Conservation (phyloP, 257 asterid genomes). For the Solanum bukasovii region DNA sequence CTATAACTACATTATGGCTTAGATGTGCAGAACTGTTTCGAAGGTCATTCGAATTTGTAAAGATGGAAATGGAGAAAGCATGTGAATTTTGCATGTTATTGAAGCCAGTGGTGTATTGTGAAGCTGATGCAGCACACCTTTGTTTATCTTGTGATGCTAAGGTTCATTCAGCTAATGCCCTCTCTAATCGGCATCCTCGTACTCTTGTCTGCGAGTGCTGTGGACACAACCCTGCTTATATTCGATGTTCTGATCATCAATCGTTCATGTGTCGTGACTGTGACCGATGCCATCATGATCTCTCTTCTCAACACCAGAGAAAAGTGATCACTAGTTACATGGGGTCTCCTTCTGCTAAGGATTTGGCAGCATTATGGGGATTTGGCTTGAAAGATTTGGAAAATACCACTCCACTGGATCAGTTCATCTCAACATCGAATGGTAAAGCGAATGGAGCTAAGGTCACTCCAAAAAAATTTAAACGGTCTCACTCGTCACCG, state of each 20-base stretch:
- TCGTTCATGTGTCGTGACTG: slow-evolving; percentile 69
- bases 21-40: slow-evolving; percentile 7
- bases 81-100: slow-evolving; percentile 64
- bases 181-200: slow-evolving; percentile 65
- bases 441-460: neutral
- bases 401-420: neutral
- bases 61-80: slow-evolving; percentile 37
- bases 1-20: neutral
- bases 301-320: slow-evolving; percentile 38
- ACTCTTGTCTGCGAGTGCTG: slow-evolving; percentile 63
- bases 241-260: slow-evolving; percentile 42
- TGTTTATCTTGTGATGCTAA: slow-evolving; percentile 77
- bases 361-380: slow-evolving; percentile 68
- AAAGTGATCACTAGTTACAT: slow-evolving; percentile 29
- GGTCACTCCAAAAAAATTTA: neutral
- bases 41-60: neutral
- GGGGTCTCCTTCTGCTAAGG: slow-evolving; percentile 85
- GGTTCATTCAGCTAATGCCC: slow-evolving; percentile 89
- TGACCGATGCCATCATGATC: slow-evolving; percentile 28
- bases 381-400: slow-evolving; percentile 28
- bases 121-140: slow-evolving; percentile 78
- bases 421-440: neutral
- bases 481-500: neutral
- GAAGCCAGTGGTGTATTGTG: slow-evolving; percentile 69
- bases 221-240: slow-evolving; percentile 30